Evolutionary conservation across 192 early-diverging fungal species (phyloP), one percentile per base, ranked within the genome.

Genomic region (Spizellomyces sp.): DNA sequence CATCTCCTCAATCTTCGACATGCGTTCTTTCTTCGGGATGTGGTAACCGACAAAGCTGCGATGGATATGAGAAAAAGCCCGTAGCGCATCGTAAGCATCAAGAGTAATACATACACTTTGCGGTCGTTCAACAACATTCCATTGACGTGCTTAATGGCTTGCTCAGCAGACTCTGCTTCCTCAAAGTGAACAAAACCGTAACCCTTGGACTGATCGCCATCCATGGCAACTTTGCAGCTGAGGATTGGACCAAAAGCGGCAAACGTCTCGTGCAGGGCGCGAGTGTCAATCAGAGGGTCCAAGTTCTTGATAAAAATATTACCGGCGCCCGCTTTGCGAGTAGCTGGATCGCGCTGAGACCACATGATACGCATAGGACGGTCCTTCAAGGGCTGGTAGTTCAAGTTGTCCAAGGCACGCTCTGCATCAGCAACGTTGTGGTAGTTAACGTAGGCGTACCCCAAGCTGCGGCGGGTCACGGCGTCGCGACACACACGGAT

Each of bases 251-350:
- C 98, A 69, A 99, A 99, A 60, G 96, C 94, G 48, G 92, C 87
- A 82, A 99, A 99, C 69, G 96, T 98, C 77, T 99, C 98, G 82
- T 98, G 96, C 50, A 99, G 91, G 58, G 97, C 95, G 90, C 97
- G 96, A 89, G 96, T 95, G 86, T 99, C 97, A 75, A 99, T 99
- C 63, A 93, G 83, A 57, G 88, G 82, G 84, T 98, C 96, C 61
- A 99, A 84, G 90, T 99, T 99, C 88, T 99, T 99, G 88, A 99
- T 99, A 82, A 99, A 99, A 81, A 99, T 94, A 86, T 99, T 99
- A 70, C 96, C 96, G 58, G 86, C 84, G 52, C 95, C 95, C 67
- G 87, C 87, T 74, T 91, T 90, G 83, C 97, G 95, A 74, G 93
- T 82, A 59, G 93, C 88, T 21, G 97, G 97, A 87, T 99, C 96